Evolutionary conservation across 2,329 filamentous ascomycete genomes (phyloP), one percentile per base, ranked within the genome.

Genomic region (Boeremia exigua): DNA sequence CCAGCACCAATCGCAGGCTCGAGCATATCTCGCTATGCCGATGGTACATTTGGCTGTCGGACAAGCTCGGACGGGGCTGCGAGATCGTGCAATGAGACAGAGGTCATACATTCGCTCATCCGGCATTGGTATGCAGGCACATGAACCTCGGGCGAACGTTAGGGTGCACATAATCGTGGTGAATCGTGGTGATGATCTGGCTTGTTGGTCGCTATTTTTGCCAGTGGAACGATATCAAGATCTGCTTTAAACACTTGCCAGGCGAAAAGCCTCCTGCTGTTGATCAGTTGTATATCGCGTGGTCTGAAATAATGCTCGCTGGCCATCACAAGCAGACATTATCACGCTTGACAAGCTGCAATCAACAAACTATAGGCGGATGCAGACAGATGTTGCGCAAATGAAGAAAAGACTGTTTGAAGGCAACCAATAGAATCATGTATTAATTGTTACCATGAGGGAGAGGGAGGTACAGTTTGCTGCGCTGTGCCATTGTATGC

Each of bases 381-480:
- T 25, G 19, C 11, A 14, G 9, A 37, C 19, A 11, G 10, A 10
- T 10, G 15, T 11, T 5, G 19, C 19, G 19, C 19, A 23, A 19
- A 19, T 37, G n/a, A 37, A 30, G 36, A 30, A 14, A n/a, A 39
- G 9, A 14, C 15, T 2, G 33, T 46, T 27, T 19, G 15, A 12
- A 17, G 33, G 9, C 9, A 32, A 30, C 28, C 37, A 34, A 39
- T n/a, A 14, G 25, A 39, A 23, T 40, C 36, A 34, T 53, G 34
- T 40, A 46, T 53, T 46, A 53, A 23, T 34, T 52, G 38, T 39
- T 17, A n/a, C 33, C 34, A 28, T 45, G 17, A 45, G 19, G 10
- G 27, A 39, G 23, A 10, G 19, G 33, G 29, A 8, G 10, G 12
- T 15, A 45, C 14, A 39, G 45, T 45, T 11, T 45, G 28, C 27